Base-by-base conservation (phyloP, 225 moss, liverwort and hornwort genomes). In the Physcomitrium patens region DNA sequence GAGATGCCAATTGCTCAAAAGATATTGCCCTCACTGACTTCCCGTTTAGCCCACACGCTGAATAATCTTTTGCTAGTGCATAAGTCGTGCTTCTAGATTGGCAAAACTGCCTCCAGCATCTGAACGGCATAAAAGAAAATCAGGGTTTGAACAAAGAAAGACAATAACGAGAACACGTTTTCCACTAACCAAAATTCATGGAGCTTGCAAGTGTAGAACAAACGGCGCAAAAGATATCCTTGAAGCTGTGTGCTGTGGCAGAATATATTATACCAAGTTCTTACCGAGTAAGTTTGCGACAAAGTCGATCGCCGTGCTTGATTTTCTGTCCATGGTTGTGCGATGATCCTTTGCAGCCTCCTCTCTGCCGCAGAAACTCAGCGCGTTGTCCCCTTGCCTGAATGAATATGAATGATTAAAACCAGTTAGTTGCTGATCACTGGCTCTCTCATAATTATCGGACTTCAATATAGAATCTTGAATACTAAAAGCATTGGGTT, bases 51-150 rank as follows among this genome's bases (percentile, higher is more conserved):
- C 83, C 95, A 67, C 99, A 99, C 31, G 90, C 86, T 48, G 92
- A 85, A 73, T 92, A 99, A 28, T 93, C 89, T 47, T 93, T 86
- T 45, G 95, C 88, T 43, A 99, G 70, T 37, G 95, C 89, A 72
- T 90, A 87, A 3, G 99, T 99, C 9, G 99, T 93, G 28, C 91
- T 78, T 68, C 93, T 89, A 12, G 93, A 95, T 55, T 95, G 89
- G 19, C 99, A 89, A 44, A 99, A 99, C 84, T 93, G 99, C 79
- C 99, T 91, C 99, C 99, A 99, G 80, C 95, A 99, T 63, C 99
- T 93, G 89, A 78, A 81, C 50, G 17, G 60, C 59, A 66, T 43
- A 59, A 19, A 2, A 20, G 9, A 24, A 3, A 24, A 48, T 11
- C 11, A 49, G 3, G 3, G 12, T 49, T 13, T 15, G 11, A 11